phyloP scores from a whole-genome alignment of 2,329 filamentous ascomycete species.

The Trichoderma citrinoviride region DNA sequence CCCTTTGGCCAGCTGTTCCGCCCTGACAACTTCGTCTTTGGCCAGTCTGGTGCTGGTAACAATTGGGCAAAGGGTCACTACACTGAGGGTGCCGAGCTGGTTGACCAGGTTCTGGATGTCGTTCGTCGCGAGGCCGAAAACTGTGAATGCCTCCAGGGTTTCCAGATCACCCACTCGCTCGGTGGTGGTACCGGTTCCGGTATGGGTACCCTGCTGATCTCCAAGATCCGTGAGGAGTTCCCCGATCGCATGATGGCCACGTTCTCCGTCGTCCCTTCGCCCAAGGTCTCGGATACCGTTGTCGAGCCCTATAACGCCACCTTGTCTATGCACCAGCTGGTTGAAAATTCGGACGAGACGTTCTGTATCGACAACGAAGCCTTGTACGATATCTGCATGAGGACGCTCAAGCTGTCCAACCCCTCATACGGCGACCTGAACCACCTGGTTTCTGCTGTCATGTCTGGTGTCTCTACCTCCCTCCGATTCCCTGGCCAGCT shows the following conservation, averaged over 20 bases:
- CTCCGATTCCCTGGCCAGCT: constrained; percentile 99
- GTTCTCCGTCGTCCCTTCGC: constrained; percentile 96
- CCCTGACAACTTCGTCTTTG: constrained; percentile 99
- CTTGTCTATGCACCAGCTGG: constrained; percentile 96
- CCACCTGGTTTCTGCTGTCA: constrained; percentile 98
- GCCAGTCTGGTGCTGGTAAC: constrained; percentile 99
- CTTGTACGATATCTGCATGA: constrained; percentile 99
- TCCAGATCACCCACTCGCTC: constrained; percentile 99
- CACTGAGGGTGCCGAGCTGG: constrained; percentile 97
- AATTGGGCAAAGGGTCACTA: constrained; percentile 99
- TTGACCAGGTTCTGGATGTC: constrained; percentile 95
- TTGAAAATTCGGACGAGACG: constrained; percentile 99
- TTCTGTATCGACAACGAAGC: constrained; percentile 99
- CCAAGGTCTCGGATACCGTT: constrained; percentile 99
- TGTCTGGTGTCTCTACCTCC: constrained; percentile 98
- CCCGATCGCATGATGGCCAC: constrained; percentile 99
- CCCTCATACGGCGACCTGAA: constrained; percentile 98
- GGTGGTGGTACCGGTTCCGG: constrained; percentile 99
- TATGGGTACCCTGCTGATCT: constrained; percentile 99
- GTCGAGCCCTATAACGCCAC: constrained; percentile 99
- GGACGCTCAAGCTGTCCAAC: constrained; percentile 97
- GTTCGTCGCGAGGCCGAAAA: constrained; percentile 97
- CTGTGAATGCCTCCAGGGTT: constrained; percentile 98
- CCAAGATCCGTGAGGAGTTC: constrained; percentile 99
- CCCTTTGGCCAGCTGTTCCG: constrained; percentile 99